phyloP scores from a whole-genome alignment of 1,284 basidiomycete genomes.

The Moniliella sp. region DNA sequence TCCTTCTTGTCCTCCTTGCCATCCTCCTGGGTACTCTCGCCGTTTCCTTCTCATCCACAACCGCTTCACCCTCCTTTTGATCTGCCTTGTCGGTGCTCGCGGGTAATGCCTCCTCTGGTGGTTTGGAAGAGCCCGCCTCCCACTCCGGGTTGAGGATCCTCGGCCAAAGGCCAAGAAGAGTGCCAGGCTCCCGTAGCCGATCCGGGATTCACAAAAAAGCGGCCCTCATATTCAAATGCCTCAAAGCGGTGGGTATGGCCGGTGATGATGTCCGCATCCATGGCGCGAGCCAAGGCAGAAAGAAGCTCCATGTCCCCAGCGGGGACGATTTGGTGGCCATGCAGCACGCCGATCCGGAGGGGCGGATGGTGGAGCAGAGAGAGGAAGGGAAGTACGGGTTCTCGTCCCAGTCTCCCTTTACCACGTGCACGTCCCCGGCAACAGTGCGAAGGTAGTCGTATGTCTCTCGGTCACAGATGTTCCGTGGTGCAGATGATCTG shows the following conservation, averaged over 20 bases:
- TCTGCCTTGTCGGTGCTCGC: slow-evolving; percentile 1
- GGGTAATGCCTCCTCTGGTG: too few species aligned
- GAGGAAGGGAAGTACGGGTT: slow-evolving; percentile 57
- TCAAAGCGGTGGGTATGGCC: slow-evolving; percentile 93
- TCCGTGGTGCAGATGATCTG: slow-evolving; percentile 94
- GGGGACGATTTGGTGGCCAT: slow-evolving; percentile 83
- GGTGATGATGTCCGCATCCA: slow-evolving; percentile 89
- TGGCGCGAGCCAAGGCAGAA: slow-evolving; percentile 58
- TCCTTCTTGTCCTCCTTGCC: background rate
- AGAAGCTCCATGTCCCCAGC: slow-evolving; percentile 74
- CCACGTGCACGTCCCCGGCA: slow-evolving; percentile 75
- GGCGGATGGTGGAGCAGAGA: slow-evolving; percentile 57
- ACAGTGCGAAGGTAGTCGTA: slow-evolving; percentile 93
- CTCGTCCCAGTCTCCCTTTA: slow-evolving; percentile 88
- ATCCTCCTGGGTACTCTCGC: too few species aligned
- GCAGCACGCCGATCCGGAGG: slow-evolving; percentile 76
- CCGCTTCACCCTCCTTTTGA: slow-evolving; percentile 1
- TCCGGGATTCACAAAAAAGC: slow-evolving; percentile 90
- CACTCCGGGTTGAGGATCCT: background rate
- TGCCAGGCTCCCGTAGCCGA: slow-evolving; percentile 80
- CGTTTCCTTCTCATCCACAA: background rate
- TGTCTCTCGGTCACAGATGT: slow-evolving; percentile 89
- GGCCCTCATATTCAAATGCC: slow-evolving; percentile 66
- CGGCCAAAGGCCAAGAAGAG: slow-evolving; percentile 37
- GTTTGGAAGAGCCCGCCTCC: background rate